phyloP scores from a whole-genome alignment of 257 asterid genomes.

The Echites panduratus region DNA sequence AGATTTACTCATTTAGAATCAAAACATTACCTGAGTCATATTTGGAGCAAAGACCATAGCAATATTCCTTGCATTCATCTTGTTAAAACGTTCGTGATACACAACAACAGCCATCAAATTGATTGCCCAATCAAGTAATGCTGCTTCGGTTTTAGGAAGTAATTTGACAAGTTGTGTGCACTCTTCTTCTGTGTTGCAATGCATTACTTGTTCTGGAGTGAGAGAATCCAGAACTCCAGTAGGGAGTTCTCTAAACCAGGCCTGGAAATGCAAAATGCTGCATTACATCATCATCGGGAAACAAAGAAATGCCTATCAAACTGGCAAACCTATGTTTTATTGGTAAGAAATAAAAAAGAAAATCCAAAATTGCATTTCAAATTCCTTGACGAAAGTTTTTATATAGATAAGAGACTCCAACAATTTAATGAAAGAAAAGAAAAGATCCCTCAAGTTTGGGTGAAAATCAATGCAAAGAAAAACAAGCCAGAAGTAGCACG shows the following conservation, averaged over 20 bases:
- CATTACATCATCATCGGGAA: not conserved
- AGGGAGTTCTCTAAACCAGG: slow-evolving; percentile 91
- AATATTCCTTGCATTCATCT: slow-evolving; percentile 81
- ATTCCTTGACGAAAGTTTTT: not conserved
- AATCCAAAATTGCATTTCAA: not conserved
- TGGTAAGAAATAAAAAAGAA: not conserved
- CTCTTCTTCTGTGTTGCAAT: slow-evolving; percentile 80
- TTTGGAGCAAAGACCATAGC: slow-evolving; percentile 95
- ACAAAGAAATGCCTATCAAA: not conserved
- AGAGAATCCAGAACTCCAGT: slow-evolving; percentile 70
- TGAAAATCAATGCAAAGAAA: not conserved
- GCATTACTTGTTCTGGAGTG: slow-evolving; percentile 73
- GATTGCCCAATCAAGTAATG: slow-evolving; percentile 74
- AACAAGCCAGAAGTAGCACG: not conserved
- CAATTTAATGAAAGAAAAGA: not conserved
- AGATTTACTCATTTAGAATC: not conserved
- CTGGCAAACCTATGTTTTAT: not conserved
- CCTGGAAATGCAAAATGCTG: slow-evolving; percentile 33
- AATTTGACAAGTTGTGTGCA: slow-evolving; percentile 44
- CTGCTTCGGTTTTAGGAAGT: slow-evolving; percentile 64
- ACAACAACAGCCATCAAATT: slow-evolving; percentile 79
- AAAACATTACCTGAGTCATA: slow-evolving; percentile 64
- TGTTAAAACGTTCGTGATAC: slow-evolving; percentile 50
- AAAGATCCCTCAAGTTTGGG: not conserved
- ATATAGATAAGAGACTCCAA: not conserved